Base-by-base conservation (phyloP, 192 early-diverging fungal species). In the Fimicolochytrium jonesii region DNA sequence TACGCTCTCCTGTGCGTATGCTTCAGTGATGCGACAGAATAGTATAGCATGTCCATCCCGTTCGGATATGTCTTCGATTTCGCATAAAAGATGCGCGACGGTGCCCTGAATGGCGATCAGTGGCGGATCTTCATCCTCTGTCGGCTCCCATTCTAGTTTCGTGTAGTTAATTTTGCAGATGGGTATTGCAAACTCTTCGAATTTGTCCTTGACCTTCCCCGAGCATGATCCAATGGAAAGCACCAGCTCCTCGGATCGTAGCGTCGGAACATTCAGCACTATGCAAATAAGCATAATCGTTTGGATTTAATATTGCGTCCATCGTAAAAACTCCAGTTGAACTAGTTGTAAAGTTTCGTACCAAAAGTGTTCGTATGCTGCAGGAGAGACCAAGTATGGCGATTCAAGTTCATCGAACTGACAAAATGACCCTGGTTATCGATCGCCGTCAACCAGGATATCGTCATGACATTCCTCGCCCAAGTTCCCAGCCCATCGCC, bases 401-500 rank as follows among this genome's bases (percentile, higher is more conserved):
- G 69, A 11, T 20, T 66, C 3, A 26, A n/a, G 9, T 76, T 76
- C 55, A 76, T 72, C 17, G 74, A 76, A 36, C 54, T 44, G 20
- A 66, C 43, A 48, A 73, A 70, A 49, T 49, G 45, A 23, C 59
- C 75, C 26, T 67, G 34, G 60, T 77, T 77, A 50, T 77, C 75
- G 28, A 69, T 55, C n/a, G 57, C 20, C 1, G 75, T 73, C 15
- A 77, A 51, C 75, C 75, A 77, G 4, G 64, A 59, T 3, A 77
- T 66, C 20, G 71, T 77, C 75, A 77, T 77, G 31, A 70, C 59
- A 43, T 73, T 77, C n/a, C 70, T 41, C 7, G 22, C 23, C 28
- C 36, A 32, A 18, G 49, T 31, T 6, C 6, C 2, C 18, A 34
- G 32, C 35, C 43, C 20, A 30, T 41, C 61, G 32, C 23, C 37